phyloP scores from a whole-genome alignment of 2,329 filamentous ascomycete genomes.

The Colletotrichum navitas region DNA sequence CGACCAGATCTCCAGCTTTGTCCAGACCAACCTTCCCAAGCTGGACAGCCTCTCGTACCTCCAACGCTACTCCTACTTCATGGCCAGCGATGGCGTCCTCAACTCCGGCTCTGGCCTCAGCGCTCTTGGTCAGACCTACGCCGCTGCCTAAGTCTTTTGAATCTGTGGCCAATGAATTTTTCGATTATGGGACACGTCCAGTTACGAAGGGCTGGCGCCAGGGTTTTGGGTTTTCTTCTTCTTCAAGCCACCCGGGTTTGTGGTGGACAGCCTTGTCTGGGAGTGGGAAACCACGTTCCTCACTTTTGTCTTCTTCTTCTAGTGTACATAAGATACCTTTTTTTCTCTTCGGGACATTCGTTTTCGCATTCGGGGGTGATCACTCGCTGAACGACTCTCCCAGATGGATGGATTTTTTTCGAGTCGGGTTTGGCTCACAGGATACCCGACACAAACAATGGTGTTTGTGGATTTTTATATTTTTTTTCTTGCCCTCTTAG shows the following conservation, averaged over 20 bases:
- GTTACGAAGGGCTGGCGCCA: neutral
- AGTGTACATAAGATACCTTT: constrained; percentile 51
- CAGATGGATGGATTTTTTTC: constrained; percentile 39
- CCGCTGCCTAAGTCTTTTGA: constrained; percentile 49
- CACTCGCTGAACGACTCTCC: constrained; percentile 40
- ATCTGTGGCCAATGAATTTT: constrained; percentile 2
- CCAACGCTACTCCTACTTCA: constrained; percentile 70
- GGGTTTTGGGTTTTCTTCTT: neutral
- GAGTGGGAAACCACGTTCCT: constrained; percentile 11
- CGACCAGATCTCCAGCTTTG: constrained; percentile 61
- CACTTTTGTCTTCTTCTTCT: constrained; percentile 50
- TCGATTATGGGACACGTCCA: constrained; percentile 11
- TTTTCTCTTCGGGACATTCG: constrained; percentile 39
- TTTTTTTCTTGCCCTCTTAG: neutral
- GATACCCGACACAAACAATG: constrained; percentile 37
- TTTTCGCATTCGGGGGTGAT: constrained; percentile 42
- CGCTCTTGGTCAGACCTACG: constrained; percentile 63
- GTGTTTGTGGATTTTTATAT: constrained; percentile 37
- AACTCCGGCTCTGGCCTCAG: constrained; percentile 58
- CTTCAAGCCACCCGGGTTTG: constrained; percentile 6
- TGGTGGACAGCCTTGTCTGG: neutral
- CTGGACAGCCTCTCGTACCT: constrained; percentile 65
- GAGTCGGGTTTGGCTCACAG: constrained; percentile 35
- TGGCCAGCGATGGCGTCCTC: constrained; percentile 59
- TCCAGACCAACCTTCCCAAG: constrained; percentile 61